Evolutionary conservation across 139 green algal species (phyloP).

Genomic region (Choricystis sp.): DNA sequence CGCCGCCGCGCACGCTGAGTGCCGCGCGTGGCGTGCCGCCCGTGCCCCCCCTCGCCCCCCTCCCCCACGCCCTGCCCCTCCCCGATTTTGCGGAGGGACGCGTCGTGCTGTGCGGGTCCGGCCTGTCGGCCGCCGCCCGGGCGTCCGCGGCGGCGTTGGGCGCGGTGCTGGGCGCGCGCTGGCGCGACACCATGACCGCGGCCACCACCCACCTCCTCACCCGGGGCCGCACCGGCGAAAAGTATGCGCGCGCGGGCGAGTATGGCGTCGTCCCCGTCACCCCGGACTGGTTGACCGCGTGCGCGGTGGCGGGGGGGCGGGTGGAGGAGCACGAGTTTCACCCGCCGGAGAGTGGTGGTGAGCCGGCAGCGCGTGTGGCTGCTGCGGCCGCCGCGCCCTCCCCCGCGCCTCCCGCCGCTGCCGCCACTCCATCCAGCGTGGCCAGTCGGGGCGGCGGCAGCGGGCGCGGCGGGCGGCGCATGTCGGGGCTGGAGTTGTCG

Average conservation of each 20-base stretch:
- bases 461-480: no score
- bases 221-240: not conserved
- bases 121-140: not conserved
- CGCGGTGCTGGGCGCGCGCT: not conserved
- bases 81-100: not conserved
- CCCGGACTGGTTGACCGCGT: not conserved
- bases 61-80: not conserved
- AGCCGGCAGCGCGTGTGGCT: not conserved
- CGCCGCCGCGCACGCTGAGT: not conserved
- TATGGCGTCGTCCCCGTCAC: not conserved
- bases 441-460: not conserved
- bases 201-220: not conserved
- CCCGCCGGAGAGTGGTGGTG: not conserved
- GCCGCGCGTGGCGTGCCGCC: not conserved
- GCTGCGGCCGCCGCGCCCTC: not conserved
- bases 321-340: not conserved
- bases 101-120: not conserved
- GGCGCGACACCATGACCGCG: not conserved
- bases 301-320: not conserved
- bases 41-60: not conserved
- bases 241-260: not conserved
- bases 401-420: not conserved
- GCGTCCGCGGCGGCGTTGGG: not conserved
- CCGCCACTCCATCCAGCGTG: not conserved
- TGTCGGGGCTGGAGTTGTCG: no score